phyloP scores from a whole-genome alignment of 768 basidiomycete genomes.

The Naematelia encephala region DNA sequence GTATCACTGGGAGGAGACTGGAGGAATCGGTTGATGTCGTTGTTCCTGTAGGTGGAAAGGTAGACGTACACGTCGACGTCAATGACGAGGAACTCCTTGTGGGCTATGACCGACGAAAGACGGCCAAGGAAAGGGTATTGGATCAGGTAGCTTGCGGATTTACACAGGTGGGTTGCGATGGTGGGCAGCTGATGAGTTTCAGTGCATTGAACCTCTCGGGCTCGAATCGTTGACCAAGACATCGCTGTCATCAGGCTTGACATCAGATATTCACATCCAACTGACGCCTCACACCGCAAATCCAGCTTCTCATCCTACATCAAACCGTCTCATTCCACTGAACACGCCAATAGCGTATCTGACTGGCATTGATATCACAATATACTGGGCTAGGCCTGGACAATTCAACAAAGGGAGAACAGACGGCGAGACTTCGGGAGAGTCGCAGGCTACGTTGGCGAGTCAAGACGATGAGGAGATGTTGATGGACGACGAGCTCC shows the following conservation, averaged over 20 bases:
- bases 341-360: constrained; percentile 18
- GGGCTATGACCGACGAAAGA: too few species aligned
- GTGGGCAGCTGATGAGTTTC: too few species aligned
- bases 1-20: constrained; percentile 14
- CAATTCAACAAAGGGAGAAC: background rate
- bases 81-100: too few species aligned
- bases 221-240: background rate
- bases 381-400: constrained; percentile 7
- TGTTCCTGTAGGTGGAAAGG: constrained; percentile 27
- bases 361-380: constrained; percentile 8
- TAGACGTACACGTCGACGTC: constrained; percentile 15
- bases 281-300: constrained; percentile 7
- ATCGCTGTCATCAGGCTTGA: too few species aligned
- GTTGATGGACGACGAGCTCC: background rate
- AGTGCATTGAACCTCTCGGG: too few species aligned
- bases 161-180: too few species aligned
- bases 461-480: constrained; percentile 4
- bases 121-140: too few species aligned
- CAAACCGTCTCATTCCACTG: constrained; percentile 11
- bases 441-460: background rate
- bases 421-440: background rate
- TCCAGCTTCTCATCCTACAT: constrained; percentile 9
- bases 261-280: too few species aligned
- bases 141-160: too few species aligned
- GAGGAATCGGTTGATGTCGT: constrained; percentile 29